Percentiles rank a stretch among this genome's conserved stretches.
These are phyloP conservation scores for Scheffersomyces stambukii DNA, from an alignment of 1,139 yeast species.

Conservation along the genomic window DNA sequence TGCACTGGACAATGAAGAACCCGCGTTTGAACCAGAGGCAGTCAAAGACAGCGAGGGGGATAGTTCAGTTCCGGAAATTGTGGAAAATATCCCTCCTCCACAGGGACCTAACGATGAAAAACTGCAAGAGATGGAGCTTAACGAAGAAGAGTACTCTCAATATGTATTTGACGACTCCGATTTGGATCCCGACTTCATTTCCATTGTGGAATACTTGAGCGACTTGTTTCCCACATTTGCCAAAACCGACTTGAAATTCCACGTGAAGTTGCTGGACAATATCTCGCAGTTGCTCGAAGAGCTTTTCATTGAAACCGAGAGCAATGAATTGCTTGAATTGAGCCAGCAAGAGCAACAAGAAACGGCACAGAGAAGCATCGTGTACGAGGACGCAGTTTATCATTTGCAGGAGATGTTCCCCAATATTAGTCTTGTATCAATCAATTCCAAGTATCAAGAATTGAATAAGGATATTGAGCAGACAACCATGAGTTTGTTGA, in stretches of 20 bases:
- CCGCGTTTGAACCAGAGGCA: too few species aligned
- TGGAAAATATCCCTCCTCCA: not conserved
- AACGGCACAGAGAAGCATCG: conserved; percentile 3
- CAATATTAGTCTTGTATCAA: conserved; percentile 10
- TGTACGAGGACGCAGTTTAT: conserved; percentile 6
- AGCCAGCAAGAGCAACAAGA: conserved; percentile 2
- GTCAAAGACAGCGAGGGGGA: too few species aligned
- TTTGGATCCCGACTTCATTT: conserved; percentile 9
- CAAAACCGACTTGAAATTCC: conserved; percentile 22
- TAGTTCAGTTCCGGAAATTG: too few species aligned
- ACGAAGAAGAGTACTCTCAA: conserved; percentile 6
- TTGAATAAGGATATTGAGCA: conserved; percentile 15
- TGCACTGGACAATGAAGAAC: too few species aligned
- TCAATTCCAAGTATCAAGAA: conserved; percentile 14
- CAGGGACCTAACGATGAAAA: not conserved
- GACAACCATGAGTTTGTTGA: conserved; percentile 9
- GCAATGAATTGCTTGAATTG: conserved; percentile 4
- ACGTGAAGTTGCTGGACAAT: conserved; percentile 17
- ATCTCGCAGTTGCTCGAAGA: conserved; percentile 19
- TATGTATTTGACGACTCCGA: conserved; percentile 9
- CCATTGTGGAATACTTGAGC: conserved; percentile 18
- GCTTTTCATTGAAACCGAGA: conserved; percentile 17
- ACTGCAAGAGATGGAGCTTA: conserved; percentile 1
- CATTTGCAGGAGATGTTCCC: conserved; percentile 21
- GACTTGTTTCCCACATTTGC: conserved; percentile 26